phyloP scores from a whole-genome alignment of 169 alveolate genomes.

The Babesia divergens region DNA sequence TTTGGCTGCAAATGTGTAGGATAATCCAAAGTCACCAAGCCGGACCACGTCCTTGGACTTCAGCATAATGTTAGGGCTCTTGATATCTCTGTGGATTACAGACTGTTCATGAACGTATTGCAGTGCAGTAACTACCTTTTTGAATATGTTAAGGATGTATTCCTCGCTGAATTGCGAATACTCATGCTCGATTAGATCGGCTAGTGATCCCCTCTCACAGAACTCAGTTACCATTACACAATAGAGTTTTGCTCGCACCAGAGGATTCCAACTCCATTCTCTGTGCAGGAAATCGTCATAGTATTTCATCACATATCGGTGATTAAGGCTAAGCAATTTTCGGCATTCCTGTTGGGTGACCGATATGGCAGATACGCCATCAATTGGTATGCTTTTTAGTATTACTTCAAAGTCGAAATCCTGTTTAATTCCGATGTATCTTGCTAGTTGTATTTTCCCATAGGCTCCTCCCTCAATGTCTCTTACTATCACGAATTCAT shows the following conservation, averaged over 20 bases:
- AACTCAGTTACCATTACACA: conserved; percentile 23
- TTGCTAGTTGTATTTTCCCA: conserved; percentile 7
- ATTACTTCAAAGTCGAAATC: conserved; percentile 1
- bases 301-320: conserved; percentile 14
- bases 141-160: conserved; percentile 9
- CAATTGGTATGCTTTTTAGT: conserved; percentile 7
- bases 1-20: conserved; percentile 64
- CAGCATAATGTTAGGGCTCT: conserved; percentile 73
- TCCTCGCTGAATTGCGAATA: conserved; percentile 11
- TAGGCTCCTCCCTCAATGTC: conserved; percentile 2
- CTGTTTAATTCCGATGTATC: background rate
- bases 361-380: background rate
- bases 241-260: background rate
- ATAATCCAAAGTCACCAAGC: conserved; percentile 73
- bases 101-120: conserved; percentile 68
- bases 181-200: conserved; percentile 23
- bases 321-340: conserved; percentile 18
- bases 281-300: conserved; percentile 27
- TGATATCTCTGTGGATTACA: conserved; percentile 73
- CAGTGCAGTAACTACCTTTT: conserved; percentile 63
- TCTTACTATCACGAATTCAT: background rate
- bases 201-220: conserved; percentile 9
- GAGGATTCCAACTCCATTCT: conserved; percentile 15
- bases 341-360: conserved; percentile 15
- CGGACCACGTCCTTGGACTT: conserved; percentile 67